These are phyloP conservation scores for Fusarium sp. DNA, from an alignment of 2,329 filamentous ascomycete species.

Conservation along the genomic window DNA sequence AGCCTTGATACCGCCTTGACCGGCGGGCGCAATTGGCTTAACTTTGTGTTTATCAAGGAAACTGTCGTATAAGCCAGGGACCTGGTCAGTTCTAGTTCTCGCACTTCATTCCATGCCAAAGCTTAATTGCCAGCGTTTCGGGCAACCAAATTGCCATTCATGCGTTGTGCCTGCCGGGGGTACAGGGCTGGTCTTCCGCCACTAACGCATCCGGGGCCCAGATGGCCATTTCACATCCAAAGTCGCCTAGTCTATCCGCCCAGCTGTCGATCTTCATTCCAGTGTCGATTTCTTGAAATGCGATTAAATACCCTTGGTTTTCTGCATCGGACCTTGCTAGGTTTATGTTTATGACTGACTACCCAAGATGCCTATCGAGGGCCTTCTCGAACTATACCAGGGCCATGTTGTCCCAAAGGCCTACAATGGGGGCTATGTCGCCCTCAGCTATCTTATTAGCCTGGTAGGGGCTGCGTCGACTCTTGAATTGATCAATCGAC, in stretches of 20 bases:
- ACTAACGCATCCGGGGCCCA: constrained; percentile 12
- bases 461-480: constrained; percentile 27
- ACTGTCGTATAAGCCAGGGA: neutral
- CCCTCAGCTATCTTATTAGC: constrained; percentile 23
- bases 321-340: neutral
- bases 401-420: constrained; percentile 22
- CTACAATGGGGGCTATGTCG: constrained; percentile 19
- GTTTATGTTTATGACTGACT: neutral
- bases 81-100: neutral
- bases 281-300: neutral
- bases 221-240: neutral
- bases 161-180: neutral
- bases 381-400: constrained; percentile 12
- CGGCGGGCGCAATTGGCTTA: neutral
- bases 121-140: neutral
- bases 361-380: constrained; percentile 14
- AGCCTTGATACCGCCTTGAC: neutral
- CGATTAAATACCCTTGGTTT: neutral
- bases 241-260: neutral
- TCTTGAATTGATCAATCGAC: constrained; percentile 19
- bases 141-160: neutral
- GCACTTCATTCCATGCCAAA: neutral
- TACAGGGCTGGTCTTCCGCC: neutral
- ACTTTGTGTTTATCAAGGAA: neutral
- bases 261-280: neutral